Conservation (phyloP, 768 basidiomycete species). For the Boletus huronensis region DNA sequence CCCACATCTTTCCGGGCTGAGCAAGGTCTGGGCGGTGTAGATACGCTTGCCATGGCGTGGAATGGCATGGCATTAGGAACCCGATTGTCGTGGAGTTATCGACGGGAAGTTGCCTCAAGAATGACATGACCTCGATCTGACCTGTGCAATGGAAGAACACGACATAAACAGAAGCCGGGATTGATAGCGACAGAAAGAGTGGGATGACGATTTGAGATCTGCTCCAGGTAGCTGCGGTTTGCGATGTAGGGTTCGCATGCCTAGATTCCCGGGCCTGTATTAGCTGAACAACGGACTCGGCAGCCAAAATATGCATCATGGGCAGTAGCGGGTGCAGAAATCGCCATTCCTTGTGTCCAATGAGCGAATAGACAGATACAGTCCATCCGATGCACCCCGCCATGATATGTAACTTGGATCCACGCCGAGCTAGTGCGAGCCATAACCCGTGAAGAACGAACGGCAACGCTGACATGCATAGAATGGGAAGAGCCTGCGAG, state of each 20-base stretch:
- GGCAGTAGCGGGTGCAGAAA: conserved; percentile 93
- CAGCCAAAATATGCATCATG: conserved; percentile 72
- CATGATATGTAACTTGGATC: conserved; percentile 40
- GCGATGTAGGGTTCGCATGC: neutral
- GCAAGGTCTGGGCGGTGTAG: conserved; percentile 70
- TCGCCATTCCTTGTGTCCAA: conserved; percentile 96
- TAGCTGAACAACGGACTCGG: conserved; percentile 62
- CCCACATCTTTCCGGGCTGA: conserved; percentile 60
- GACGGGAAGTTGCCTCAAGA: conserved; percentile 53
- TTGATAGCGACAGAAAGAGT: conserved; percentile 45
- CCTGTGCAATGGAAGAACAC: conserved; percentile 74
- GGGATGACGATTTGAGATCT: conserved; percentile 31
- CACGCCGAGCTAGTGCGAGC: conserved; percentile 25
- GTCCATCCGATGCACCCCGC: conserved; percentile 58
- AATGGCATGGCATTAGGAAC: conserved; percentile 95
- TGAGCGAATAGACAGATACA: conserved; percentile 64
- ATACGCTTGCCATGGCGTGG: conserved; percentile 88
- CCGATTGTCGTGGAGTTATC: conserved; percentile 60
- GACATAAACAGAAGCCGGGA: conserved; percentile 67
- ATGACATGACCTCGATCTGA: conserved; percentile 72
- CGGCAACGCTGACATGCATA: conserved; percentile 70
- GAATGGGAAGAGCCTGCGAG: conserved; percentile 78
- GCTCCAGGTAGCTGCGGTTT: conserved; percentile 11
- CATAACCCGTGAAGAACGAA: conserved; percentile 64
- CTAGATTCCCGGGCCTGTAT: conserved; percentile 16